Conservation (phyloP, 148 eudicot species). For the Pouteria glomerata region DNA sequence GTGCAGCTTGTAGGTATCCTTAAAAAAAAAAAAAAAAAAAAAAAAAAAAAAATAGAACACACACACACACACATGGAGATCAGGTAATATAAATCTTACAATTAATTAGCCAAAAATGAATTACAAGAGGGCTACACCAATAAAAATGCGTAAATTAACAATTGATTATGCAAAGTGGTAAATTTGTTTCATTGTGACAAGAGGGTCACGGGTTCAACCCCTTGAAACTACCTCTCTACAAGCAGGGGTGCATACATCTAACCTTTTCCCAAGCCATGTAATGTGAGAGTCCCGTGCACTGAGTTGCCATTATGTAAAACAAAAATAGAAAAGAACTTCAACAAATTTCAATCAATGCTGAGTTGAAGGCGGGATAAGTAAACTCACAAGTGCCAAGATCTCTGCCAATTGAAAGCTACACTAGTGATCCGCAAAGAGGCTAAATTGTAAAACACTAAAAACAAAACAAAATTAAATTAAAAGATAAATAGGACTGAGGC, state of each 20-base stretch:
- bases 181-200: too few relatives aligned
- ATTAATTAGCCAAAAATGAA: neutral
- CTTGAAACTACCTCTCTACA: too few relatives aligned
- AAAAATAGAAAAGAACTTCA: neutral
- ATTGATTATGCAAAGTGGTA: too few relatives aligned
- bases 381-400: neutral
- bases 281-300: too few relatives aligned
- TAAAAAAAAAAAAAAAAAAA: constrained; percentile 8
- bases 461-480: too few relatives aligned
- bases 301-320: neutral
- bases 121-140: neutral
- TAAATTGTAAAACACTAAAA: neutral
- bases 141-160: neutral
- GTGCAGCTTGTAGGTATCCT: constrained; percentile 1
- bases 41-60: neutral
- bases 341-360: neutral
- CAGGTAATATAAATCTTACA: neutral
- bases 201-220: too few relatives aligned
- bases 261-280: too few relatives aligned
- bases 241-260: too few relatives aligned
- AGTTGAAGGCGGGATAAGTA: neutral
- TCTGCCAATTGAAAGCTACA: constrained; percentile 1
- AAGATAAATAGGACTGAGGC: neutral
- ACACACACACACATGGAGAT: neutral
- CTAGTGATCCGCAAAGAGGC: neutral